Conservation (phyloP, 2,329 filamentous ascomycete genomes). For the Ophioceras dolichostomum region DNA sequence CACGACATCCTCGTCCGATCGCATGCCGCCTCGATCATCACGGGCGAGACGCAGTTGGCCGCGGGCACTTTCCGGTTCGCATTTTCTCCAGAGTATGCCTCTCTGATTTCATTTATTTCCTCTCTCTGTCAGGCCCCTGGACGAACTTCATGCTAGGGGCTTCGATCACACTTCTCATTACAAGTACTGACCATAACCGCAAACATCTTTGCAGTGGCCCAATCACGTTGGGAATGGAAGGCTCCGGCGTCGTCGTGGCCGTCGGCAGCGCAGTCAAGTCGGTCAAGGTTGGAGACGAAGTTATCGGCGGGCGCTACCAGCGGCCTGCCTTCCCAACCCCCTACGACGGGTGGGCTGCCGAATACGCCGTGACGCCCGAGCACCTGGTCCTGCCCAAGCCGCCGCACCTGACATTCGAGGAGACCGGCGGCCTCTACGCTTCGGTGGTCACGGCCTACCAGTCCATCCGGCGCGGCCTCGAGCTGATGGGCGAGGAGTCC, state of each 20-base stretch:
- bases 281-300: conserved; percentile 20
- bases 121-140: no score
- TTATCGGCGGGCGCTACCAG: conserved; percentile 23
- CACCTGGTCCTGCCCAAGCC: conserved; percentile 20
- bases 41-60: conserved; percentile 20
- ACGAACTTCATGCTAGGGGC: no score
- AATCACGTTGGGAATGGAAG: conserved; percentile 13
- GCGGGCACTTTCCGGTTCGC: conserved; percentile 14
- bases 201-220: no score
- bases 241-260: conserved; percentile 17
- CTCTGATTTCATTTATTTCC: no score
- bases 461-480: conserved; percentile 24
- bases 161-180: no score
- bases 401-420: conserved; percentile 11
- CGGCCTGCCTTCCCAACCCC: conserved; percentile 21
- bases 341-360: conserved; percentile 21
- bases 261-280: conserved; percentile 15
- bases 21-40: conserved; percentile 21
- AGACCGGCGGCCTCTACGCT: conserved; percentile 18
- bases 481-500: conserved; percentile 18
- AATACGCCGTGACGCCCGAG: conserved; percentile 25
- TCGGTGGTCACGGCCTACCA: conserved; percentile 30
- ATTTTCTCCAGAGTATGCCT: conserved; percentile 15
- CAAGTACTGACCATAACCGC: no score
- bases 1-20: conserved; percentile 30